Evolutionary conservation across 2,329 filamentous ascomycete species (phyloP).

Genomic region (Didymella arachidicola): DNA sequence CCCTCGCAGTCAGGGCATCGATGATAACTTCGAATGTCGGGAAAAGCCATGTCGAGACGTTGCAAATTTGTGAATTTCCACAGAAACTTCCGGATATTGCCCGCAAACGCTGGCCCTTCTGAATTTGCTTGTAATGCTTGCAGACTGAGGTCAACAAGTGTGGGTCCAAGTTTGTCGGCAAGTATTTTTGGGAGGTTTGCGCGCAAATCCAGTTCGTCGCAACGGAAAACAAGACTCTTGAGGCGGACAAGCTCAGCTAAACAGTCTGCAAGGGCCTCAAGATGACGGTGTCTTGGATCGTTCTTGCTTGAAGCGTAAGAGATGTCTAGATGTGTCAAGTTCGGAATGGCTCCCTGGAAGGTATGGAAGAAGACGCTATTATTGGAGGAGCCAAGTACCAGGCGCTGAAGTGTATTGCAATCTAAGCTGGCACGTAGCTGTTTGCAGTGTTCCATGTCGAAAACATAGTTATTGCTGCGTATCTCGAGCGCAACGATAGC

Average conservation of each 20-base stretch:
- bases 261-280: neutral
- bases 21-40: slow-evolving; percentile 3
- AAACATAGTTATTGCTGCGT: slow-evolving; percentile 21
- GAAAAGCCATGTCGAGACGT: slow-evolving; percentile 6
- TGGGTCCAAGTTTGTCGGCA: neutral
- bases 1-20: slow-evolving; percentile 3
- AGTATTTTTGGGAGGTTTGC: neutral
- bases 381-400: slow-evolving; percentile 19
- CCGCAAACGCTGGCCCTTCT: neutral
- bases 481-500: slow-evolving; percentile 20
- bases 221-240: neutral
- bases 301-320: slow-evolving; percentile 10
- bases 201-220: slow-evolving; percentile 1
- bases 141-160: neutral
- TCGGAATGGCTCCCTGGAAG: slow-evolving; percentile 11
- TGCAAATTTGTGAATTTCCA: neutral
- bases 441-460: slow-evolving; percentile 20
- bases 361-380: slow-evolving; percentile 19
- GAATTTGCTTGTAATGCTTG: neutral
- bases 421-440: slow-evolving; percentile 21
- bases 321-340: slow-evolving; percentile 9
- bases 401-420: slow-evolving; percentile 18
- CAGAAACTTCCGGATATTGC: slow-evolving; percentile 6
- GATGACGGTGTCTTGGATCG: slow-evolving; percentile 1
- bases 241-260: neutral